A percentile compares a stretch with the other conserved stretches of the same genome.
Conservation (phyloP, 306 rosid species). For the Comarum palustre region DNA sequence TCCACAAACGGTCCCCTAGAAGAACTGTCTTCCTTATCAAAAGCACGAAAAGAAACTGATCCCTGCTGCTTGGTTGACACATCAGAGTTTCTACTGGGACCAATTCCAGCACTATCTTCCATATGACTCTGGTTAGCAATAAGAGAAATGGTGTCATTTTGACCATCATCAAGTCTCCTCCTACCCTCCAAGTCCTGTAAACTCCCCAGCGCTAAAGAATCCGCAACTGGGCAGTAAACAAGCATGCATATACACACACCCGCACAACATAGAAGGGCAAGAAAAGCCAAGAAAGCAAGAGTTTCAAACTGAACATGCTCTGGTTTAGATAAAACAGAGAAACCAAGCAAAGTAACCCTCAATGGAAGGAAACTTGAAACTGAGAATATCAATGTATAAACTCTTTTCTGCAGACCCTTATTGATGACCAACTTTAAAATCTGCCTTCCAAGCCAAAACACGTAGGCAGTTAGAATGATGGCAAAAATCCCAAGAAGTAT, state of each 20-base stretch:
- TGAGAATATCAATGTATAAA: slow-evolving; percentile 72
- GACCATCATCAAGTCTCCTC: slow-evolving; percentile 56
- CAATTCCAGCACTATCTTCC: slow-evolving; percentile 53
- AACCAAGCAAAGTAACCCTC: slow-evolving; percentile 89
- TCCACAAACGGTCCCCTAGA: slow-evolving; percentile 79
- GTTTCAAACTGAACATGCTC: slow-evolving; percentile 71
- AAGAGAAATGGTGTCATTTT: slow-evolving; percentile 67
- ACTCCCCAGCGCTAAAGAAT: slow-evolving; percentile 83
- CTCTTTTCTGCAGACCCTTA: slow-evolving; percentile 93
- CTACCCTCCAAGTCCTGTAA: slow-evolving; percentile 73
- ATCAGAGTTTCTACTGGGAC: slow-evolving; percentile 65
- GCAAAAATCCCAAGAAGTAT: slow-evolving; percentile 78
- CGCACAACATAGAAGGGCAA: slow-evolving; percentile 74
- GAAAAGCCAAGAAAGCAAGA: slow-evolving; percentile 88
- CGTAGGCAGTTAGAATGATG: slow-evolving; percentile 68
- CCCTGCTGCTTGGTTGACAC: slow-evolving; percentile 67
- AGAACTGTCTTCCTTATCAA: slow-evolving; percentile 59
- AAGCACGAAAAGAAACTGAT: slow-evolving; percentile 77
- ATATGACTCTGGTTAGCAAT: slow-evolving; percentile 69
- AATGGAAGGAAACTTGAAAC: slow-evolving; percentile 90
- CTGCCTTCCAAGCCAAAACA: slow-evolving; percentile 94
- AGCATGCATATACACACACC: slow-evolving; percentile 89
- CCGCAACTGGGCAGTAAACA: slow-evolving; percentile 90
- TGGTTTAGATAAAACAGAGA: slow-evolving; percentile 74
- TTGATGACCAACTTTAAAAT: slow-evolving; percentile 93